Percentiles rank a stretch among this genome's conserved stretches.
phyloP scores from a whole-genome alignment of 1,284 basidiomycete species.

The Bondarzewia mesenterica region DNA sequence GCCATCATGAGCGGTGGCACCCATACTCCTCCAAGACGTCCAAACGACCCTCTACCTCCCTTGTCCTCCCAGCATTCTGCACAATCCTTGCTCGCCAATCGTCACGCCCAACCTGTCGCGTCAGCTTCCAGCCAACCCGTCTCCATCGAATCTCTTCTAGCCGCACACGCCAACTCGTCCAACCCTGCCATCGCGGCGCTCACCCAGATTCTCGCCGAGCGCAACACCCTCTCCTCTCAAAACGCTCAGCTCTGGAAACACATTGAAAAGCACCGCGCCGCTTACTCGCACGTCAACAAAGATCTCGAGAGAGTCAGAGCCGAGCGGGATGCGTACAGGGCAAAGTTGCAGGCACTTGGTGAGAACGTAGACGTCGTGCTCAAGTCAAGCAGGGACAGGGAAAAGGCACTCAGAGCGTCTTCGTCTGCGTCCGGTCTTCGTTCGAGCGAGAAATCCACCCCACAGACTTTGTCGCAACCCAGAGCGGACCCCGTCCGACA shows the following conservation, averaged over 20 bases:
- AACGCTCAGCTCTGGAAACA: conserved; percentile 89
- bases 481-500: conserved; percentile 28
- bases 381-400: conserved; percentile 23
- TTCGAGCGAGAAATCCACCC: conserved; percentile 1
- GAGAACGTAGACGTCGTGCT: conserved; percentile 27
- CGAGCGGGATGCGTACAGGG: conserved; percentile 68
- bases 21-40: conserved; percentile 11
- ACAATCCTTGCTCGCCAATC: not conserved
- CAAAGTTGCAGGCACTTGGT: conserved; percentile 36
- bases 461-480: conserved; percentile 17
- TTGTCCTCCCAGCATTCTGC: conserved; percentile 12
- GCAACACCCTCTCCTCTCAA: conserved; percentile 72
- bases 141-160: conserved; percentile 49
- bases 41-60: conserved; percentile 11
- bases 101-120: not conserved
- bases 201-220: conserved; percentile 65
- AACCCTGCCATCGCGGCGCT: conserved; percentile 62
- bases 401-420: conserved; percentile 16
- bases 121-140: conserved; percentile 21
- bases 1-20: conserved; percentile 8
- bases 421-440: conserved; percentile 11
- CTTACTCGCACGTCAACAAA: conserved; percentile 66
- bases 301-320: conserved; percentile 74
- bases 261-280: conserved; percentile 78
- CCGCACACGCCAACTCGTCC: conserved; percentile 37